Evolutionary conservation across 2,329 filamentous ascomycete genomes (phyloP).

Genomic region (Talaromyces sp.): DNA sequence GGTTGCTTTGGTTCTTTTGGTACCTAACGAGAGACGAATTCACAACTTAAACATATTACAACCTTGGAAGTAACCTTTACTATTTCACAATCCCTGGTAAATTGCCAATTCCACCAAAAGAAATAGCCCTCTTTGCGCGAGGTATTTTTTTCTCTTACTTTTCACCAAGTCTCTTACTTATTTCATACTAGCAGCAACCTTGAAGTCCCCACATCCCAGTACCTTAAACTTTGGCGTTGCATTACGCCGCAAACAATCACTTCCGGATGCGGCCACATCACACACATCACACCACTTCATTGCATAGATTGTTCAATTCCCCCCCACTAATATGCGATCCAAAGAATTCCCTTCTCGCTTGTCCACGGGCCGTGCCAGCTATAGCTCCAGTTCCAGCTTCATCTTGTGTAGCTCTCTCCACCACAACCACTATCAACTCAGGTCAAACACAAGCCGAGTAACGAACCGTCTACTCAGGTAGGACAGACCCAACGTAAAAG

Average conservation of each 20-base stretch:
- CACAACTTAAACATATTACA: background rate
- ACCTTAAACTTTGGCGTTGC: background rate
- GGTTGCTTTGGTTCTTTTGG: slow-evolving; percentile 4
- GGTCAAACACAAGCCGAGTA: too few relatives aligned
- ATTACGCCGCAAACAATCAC: slow-evolving; percentile 4
- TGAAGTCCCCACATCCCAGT: background rate
- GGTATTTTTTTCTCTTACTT: background rate
- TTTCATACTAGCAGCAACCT: background rate
- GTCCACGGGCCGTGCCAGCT: slow-evolving; percentile 20
- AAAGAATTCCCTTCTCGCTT: background rate
- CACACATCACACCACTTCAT: background rate
- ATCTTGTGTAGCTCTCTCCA: too few relatives aligned
- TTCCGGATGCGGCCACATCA: slow-evolving; percentile 8
- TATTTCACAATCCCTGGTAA: background rate
- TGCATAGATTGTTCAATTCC: background rate
- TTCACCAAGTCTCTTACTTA: background rate
- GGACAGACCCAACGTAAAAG: too few relatives aligned
- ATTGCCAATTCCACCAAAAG: background rate
- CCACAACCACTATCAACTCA: too few relatives aligned
- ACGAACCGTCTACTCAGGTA: too few relatives aligned
- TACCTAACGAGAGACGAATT: slow-evolving; percentile 8
- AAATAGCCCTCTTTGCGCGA: background rate
- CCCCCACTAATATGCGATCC: slow-evolving; percentile 3
- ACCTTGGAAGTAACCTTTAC: background rate
- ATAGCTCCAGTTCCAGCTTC: background rate